A percentile compares a stretch with the other conserved stretches of the same genome.
phyloP scores from a whole-genome alignment of 179 eudicot species.

The Amaranthus tricolor region DNA sequence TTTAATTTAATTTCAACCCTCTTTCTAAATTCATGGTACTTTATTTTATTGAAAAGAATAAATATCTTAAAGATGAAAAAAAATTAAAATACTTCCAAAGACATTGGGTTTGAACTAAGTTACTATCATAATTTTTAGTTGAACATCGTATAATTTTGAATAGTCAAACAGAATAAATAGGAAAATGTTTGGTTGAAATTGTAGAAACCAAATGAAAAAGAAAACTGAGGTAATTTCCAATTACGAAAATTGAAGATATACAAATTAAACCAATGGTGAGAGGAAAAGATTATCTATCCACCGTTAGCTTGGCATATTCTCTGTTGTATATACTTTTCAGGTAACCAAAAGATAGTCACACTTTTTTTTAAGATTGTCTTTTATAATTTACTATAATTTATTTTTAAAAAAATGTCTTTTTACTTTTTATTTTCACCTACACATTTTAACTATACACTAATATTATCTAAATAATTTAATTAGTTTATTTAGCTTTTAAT shows the following conservation, averaged over 20 bases:
- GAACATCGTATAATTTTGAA: background rate
- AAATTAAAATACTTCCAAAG: background rate
- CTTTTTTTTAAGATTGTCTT: no score
- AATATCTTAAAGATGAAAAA: background rate
- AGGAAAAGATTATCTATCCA: conserved; percentile 29
- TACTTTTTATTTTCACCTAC: no score
- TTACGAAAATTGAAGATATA: conserved; percentile 1
- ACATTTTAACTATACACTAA: no score
- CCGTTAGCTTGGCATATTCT: conserved; percentile 62
- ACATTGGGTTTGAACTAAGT: conserved; percentile 5
- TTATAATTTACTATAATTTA: no score
- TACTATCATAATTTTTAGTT: background rate
- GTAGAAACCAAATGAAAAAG: conserved; percentile 18
- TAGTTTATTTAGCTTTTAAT: no score
- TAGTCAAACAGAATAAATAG: conserved; percentile 18
- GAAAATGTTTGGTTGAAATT: conserved; percentile 28
- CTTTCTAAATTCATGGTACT: background rate
- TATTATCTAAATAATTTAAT: no score
- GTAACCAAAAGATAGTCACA: no score
- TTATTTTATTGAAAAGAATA: background rate
- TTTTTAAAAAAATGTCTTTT: no score
- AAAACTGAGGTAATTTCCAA: conserved; percentile 8
- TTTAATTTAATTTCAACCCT: no score
- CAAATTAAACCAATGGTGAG: conserved; percentile 38
- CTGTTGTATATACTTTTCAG: conserved; percentile 15